Percentiles rank a stretch among this genome's conserved stretches.
phyloP scores from a whole-genome alignment of 352 stramenopile genomes.

The Pythium sp. region DNA sequence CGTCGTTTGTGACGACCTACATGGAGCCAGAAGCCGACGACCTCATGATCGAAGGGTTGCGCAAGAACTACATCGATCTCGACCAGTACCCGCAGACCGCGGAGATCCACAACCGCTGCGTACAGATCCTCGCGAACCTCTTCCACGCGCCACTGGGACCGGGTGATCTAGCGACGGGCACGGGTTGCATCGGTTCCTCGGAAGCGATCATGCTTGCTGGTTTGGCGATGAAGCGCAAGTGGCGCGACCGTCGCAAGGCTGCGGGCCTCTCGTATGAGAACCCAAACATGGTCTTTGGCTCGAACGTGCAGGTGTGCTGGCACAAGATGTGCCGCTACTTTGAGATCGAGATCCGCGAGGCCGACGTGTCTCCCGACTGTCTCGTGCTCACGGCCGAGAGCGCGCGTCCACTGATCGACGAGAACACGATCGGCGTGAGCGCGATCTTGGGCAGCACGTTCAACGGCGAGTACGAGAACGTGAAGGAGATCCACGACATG shows the following conservation, averaged over 20 bases:
- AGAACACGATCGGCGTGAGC: constrained; percentile 92
- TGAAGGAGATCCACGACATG: constrained; percentile 90
- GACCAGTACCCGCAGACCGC: constrained; percentile 92
- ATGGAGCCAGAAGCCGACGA: constrained; percentile 91
- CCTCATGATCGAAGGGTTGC: constrained; percentile 84
- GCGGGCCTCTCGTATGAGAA: constrained; percentile 77
- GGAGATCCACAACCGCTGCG: constrained; percentile 92
- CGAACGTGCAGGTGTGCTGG: constrained; percentile 92
- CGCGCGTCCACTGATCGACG: constrained; percentile 74
- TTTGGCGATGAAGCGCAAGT: constrained; percentile 90
- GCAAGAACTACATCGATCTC: constrained; percentile 93
- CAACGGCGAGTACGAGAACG: constrained; percentile 92
- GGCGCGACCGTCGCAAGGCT: constrained; percentile 82
- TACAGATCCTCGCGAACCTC: constrained; percentile 90
- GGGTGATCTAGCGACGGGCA: constrained; percentile 68
- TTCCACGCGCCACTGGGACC: constrained; percentile 76
- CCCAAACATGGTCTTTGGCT: constrained; percentile 92
- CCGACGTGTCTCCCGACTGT: constrained; percentile 80
- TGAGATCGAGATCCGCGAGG: constrained; percentile 89
- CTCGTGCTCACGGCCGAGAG: constrained; percentile 86
- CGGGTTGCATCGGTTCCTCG: constrained; percentile 90
- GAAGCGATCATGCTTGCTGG: constrained; percentile 91
- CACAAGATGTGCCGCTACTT: constrained; percentile 96
- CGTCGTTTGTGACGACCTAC: constrained; percentile 91
- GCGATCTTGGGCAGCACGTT: constrained; percentile 92